Percentiles rank a stretch among this genome's conserved stretches.
These are phyloP conservation scores for Tagetes erecta DNA, from an alignment of 129 eudicot genomes.

Conservation along the genomic window DNA sequence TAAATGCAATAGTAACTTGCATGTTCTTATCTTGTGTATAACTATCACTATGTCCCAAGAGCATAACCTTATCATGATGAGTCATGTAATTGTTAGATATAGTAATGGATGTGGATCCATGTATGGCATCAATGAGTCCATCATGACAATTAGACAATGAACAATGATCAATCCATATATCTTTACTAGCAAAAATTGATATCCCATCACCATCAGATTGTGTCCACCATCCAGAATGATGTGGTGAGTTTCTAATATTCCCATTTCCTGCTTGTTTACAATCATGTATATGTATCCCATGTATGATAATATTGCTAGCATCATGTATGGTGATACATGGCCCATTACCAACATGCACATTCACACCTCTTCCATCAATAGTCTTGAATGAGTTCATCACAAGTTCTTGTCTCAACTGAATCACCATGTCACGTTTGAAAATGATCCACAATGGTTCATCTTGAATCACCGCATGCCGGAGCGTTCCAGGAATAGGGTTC, in stretches of 20 bases:
- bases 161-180: constrained; percentile 87
- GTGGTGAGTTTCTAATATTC: constrained; percentile 60
- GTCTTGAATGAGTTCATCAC: constrained; percentile 80
- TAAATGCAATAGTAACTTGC: constrained; percentile 82
- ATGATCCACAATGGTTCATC: constrained; percentile 86
- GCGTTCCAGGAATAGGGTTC: constrained; percentile 78
- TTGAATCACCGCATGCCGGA: constrained; percentile 76
- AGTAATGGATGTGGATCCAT: constrained; percentile 83
- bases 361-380: constrained; percentile 88
- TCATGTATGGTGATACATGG: constrained; percentile 82
- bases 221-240: constrained; percentile 80
- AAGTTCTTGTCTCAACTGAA: constrained; percentile 62
- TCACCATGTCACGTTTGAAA: constrained; percentile 76
- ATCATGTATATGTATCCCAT: constrained; percentile 80
- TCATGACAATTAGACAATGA: constrained; percentile 76
- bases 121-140: constrained; percentile 81
- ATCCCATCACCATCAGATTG: constrained; percentile 82
- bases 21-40: constrained; percentile 63
- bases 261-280: constrained; percentile 69
- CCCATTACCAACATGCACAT: constrained; percentile 85
- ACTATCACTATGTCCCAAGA: constrained; percentile 78
- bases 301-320: constrained; percentile 74
- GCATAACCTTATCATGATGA: constrained; percentile 90
- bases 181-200: constrained; percentile 47
- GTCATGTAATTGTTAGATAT: constrained; percentile 86